phyloP scores from a whole-genome alignment of 164 flowering plant genomes.

The Liriodendron chinense region DNA sequence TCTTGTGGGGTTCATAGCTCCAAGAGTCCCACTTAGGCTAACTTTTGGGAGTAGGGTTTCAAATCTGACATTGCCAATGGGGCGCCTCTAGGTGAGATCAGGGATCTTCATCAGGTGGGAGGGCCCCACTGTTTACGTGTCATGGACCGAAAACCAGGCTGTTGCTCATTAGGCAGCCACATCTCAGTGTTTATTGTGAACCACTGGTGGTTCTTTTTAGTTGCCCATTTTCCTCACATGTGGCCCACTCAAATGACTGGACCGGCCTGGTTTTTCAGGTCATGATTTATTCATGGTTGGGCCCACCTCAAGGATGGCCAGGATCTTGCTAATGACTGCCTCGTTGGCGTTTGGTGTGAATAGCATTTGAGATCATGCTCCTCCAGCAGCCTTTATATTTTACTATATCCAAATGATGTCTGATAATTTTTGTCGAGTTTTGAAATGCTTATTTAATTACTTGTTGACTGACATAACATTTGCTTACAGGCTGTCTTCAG shows the following conservation, averaged over 20 bases:
- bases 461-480: conserved; percentile 8
- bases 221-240: not conserved
- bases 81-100: not conserved
- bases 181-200: no score
- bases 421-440: not conserved
- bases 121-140: not conserved
- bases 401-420: no score
- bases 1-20: not conserved
- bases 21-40: not conserved
- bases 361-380: not conserved
- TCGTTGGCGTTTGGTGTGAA: not conserved
- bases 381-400: not conserved
- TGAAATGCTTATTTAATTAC: conserved; percentile 3
- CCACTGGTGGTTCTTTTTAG: not conserved
- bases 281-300: not conserved
- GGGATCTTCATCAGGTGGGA: not conserved
- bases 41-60: no score
- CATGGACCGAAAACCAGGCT: not conserved
- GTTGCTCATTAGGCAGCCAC: not conserved
- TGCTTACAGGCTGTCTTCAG: conserved; percentile 71
- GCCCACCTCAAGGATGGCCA: not conserved
- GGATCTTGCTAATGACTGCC: not conserved
- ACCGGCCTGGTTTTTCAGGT: not conserved
- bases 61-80: not conserved
- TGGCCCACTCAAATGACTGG: not conserved